Evolutionary conservation across 345 rosid species (phyloP), one percentile per base, ranked within the genome.

Genomic region (Euclidium syriacum): DNA sequence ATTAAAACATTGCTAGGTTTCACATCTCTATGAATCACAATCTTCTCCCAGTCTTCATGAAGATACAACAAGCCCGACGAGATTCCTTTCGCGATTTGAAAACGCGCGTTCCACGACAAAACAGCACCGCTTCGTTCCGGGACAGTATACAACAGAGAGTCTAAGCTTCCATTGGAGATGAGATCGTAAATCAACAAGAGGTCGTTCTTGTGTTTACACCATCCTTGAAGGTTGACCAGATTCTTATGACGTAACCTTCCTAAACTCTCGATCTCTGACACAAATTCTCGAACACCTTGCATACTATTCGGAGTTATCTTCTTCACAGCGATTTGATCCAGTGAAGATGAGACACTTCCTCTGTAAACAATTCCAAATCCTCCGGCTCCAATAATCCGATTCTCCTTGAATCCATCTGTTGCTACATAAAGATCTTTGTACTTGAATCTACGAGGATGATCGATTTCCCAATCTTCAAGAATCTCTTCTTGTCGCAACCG

Each of bases 31-130:
- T 55, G 61, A 34, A 55, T 20, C 25, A 55, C 86, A 19, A 79
- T 78, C 47, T 75, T 63, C 42, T 69, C 86, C 81, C 83, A 79
- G 33, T 79, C 83, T 53, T 81, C 86, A 47, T 79, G 86, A 18
- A 81, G 77, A 39, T 81, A 81, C 36, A 73, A 15, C 4, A 81
- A 62, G 26, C 81, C 86, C 0, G 79, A 51, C 4, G 81, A 73
- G 25, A 81, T 41, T 35, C 80, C 80, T 62, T 73, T 72, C n/a
- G 73, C 38, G 40, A 81, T 72, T 17, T 51, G 50, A 48, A 79
- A 55, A 42, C 86, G 75, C 26, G 79, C 73, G 10, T 72, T 68
- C 86, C 82, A 77, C 5, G 46, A 58, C 66, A 79, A 46, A 6
- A 67, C 52, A 1, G 62, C 48, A 11, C 26, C n/a, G 48, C 29